Conservation (phyloP, 441 rosid species). For the Syzygium syzygioides region DNA sequence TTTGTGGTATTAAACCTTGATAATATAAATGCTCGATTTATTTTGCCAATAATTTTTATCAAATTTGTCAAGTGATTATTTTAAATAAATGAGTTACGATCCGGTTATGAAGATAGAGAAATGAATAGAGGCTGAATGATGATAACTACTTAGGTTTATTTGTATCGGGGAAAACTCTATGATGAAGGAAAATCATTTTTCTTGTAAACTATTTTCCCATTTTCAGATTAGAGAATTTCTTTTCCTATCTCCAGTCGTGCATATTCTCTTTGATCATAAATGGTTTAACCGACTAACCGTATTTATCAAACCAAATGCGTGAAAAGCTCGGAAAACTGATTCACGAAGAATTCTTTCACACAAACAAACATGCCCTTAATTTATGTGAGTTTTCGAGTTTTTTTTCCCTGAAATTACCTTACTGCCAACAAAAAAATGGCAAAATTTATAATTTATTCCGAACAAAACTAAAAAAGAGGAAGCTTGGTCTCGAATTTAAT, state of each 20-base stretch:
- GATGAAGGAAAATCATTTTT: neutral
- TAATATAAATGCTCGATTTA: neutral
- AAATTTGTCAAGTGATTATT: neutral
- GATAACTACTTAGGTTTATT: neutral
- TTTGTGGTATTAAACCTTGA: neutral
- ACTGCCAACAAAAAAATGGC: fast-evolving
- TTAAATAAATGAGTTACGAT: neutral
- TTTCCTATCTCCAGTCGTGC: neutral
- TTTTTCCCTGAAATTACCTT: neutral
- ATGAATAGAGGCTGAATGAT: neutral
- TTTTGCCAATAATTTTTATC: neutral
- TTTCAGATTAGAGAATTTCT: neutral
- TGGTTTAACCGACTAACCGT: neutral
- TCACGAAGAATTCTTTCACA: neutral
- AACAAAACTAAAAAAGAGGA: neutral
- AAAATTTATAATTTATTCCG: neutral
- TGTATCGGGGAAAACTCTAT: neutral
- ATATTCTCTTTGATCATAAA: neutral
- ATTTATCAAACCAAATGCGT: too few species aligned
- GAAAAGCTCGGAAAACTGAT: neutral
- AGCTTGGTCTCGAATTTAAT: neutral
- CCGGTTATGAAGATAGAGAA: neutral
- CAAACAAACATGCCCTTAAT: neutral
- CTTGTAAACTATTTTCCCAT: too few species aligned
- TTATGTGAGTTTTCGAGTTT: neutral